Evolutionary conservation across 441 rosid species (phyloP).

Genomic region (Bruguiera hainesii): DNA sequence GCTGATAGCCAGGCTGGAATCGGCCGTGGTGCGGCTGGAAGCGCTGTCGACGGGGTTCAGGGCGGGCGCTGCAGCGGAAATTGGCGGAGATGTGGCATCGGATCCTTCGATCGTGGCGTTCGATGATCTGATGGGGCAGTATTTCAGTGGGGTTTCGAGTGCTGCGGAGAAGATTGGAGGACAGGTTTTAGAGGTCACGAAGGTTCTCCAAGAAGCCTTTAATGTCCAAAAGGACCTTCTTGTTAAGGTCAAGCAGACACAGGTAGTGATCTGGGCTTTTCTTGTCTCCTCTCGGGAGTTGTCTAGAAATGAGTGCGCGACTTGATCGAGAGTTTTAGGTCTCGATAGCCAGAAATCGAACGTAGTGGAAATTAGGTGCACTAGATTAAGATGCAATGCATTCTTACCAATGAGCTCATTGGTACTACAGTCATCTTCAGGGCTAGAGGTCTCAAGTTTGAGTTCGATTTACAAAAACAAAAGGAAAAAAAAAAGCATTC

Average conservation of each 20-base stretch:
- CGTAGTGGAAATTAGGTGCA: neutral
- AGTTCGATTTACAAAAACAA: too few relatives aligned
- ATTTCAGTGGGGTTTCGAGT: slow-evolving; percentile 44
- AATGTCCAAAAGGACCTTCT: slow-evolving; percentile 64
- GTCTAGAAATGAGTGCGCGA: too few relatives aligned
- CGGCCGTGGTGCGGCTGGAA: slow-evolving; percentile 77
- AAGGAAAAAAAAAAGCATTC: neutral
- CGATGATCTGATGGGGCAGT: slow-evolving; percentile 58
- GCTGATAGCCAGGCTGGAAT: slow-evolving; percentile 71
- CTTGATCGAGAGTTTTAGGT: neutral
- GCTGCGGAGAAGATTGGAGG: slow-evolving; percentile 94
- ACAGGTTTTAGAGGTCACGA: slow-evolving; percentile 68
- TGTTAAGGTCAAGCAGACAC: slow-evolving; percentile 53
- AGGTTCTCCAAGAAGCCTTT: slow-evolving; percentile 63
- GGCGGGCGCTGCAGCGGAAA: slow-evolving; percentile 25
- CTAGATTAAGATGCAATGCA: neutral
- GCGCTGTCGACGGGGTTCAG: slow-evolving; percentile 35
- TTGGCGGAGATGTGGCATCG: slow-evolving; percentile 22
- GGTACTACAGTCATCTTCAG: too few relatives aligned
- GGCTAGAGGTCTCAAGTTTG: too few relatives aligned
- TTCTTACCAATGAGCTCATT: neutral
- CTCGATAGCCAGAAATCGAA: neutral
- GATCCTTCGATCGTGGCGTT: slow-evolving; percentile 83
- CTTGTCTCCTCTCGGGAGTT: neutral
- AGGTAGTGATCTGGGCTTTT: slow-evolving; percentile 32